Evolutionary conservation across 2,329 filamentous ascomycete genomes (phyloP).

Genomic region (Metarhizium guizhouense): DNA sequence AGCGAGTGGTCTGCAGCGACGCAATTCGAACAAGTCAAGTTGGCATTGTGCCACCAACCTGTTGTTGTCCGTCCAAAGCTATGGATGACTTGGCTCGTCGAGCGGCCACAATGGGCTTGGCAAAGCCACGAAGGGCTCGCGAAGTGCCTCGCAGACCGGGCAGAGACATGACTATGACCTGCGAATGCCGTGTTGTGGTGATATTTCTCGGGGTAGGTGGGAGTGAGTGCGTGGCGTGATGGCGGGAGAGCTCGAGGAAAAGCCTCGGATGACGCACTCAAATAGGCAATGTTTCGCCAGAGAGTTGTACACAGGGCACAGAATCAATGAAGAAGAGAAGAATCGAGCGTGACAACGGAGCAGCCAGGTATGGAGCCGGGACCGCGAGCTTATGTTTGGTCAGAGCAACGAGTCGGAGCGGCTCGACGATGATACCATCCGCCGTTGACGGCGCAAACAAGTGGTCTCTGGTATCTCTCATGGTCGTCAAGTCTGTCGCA

Average conservation of each 20-base stretch:
- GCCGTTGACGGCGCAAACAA: neutral
- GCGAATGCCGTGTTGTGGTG: conserved; percentile 9
- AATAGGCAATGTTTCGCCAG: conserved; percentile 4
- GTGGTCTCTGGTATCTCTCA: neutral
- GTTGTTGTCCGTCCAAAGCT: conserved; percentile 48
- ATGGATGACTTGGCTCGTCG: conserved; percentile 36
- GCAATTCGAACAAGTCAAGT: conserved; percentile 6
- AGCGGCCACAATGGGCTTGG: conserved; percentile 19
- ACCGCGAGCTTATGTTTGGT: neutral
- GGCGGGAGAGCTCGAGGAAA: conserved; percentile 20
- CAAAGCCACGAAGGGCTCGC: conserved; percentile 35
- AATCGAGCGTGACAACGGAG: neutral
- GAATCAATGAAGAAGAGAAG: neutral
- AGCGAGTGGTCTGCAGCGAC: conserved; percentile 5
- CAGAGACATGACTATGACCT: conserved; percentile 34
- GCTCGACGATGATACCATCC: neutral
- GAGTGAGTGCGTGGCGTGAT: neutral
- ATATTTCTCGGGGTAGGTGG: conserved; percentile 2
- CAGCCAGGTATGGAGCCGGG: neutral
- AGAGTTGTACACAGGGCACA: too few species aligned
- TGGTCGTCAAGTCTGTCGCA: too few species aligned
- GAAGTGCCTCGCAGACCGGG: conserved; percentile 38
- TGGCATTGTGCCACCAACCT: conserved; percentile 30
- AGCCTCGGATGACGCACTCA: conserved; percentile 29
- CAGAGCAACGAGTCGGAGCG: neutral